Base-by-base conservation (phyloP, 164 flowering plant genomes). In the Vitis cinerea region DNA sequence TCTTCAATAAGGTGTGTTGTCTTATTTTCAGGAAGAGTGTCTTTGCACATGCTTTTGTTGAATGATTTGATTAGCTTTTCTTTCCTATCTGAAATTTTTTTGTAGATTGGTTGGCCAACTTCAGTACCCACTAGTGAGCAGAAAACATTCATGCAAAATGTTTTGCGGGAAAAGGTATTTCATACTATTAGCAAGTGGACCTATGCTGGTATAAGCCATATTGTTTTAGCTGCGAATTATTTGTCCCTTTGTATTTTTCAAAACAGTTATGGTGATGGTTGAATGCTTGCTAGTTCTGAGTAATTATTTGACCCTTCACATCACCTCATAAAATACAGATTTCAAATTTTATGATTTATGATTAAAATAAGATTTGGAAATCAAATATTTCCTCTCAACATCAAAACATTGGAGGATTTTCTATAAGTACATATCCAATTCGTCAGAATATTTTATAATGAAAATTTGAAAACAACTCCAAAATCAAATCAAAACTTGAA, bases 41-140 rank as follows among this genome's bases (percentile, higher is more conserved):
- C 37, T 63, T 9, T 62, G 49, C 53, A 29, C n/a, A 8, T 16
- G 0, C 52, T 15, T 66, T 53, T 44, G 29, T 48, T 63, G 48
- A 56, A 15, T 80, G 27, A 37, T 71, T 11, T 54, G 7, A 51
- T 53, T 56, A 37, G 49, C 61, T 14, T 70, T 10, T 62, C 50
- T 69, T 72, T 16, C 23, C 19, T 9, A 30, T 44, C 56, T 50
- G 27, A 3, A 31, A n/a, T 57, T 54, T 1, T 59, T 65, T 4
- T 72, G 67, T 83, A 94, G 99, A 92, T 92, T 79, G 97, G 99
- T 52, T 94, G 99, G 99, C 99, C 99, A 50, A 82, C 90, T 60
- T 89, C 97, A 59, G 76, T 94, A 76, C 97, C 99, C 30, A 94
- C 99, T 49, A 86, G 67, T 79, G 97, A 92, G 84, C 87, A 91